These are phyloP conservation scores for Diaporthe humulicola DNA, from an alignment of 2,329 filamentous ascomycete genomes.

Conservation along the genomic window DNA sequence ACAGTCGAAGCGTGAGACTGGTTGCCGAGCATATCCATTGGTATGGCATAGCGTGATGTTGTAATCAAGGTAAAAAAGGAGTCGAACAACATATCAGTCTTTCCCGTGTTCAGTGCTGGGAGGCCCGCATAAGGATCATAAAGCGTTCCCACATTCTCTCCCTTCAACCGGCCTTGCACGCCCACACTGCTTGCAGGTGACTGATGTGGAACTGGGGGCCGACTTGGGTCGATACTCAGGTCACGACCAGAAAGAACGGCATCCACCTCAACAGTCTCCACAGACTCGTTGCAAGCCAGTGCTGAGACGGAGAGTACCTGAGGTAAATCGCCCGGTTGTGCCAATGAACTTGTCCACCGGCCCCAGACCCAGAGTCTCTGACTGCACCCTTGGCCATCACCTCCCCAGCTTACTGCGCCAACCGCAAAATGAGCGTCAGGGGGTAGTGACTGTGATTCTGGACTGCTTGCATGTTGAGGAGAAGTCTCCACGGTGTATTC, in stretches of 20 bases:
- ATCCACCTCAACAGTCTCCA: neutral
- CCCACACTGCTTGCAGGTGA: neutral
- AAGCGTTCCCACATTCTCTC: too few species aligned
- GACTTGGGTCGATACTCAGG: neutral
- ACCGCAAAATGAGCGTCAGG: neutral
- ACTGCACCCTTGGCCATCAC: neutral
- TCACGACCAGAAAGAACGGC: neutral
- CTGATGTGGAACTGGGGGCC: neutral
- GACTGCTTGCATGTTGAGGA: too few species aligned
- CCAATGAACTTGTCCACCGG: neutral
- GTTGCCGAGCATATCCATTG: neutral
- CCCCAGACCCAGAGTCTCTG: constrained; percentile 8
- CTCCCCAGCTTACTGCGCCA: neutral
- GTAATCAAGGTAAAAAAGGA: neutral
- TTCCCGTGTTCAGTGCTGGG: neutral
- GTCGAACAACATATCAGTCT: neutral
- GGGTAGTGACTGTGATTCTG: too few species aligned
- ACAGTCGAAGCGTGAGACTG: neutral
- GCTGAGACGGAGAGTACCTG: neutral
- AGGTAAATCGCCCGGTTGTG: neutral
- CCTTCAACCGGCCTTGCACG: neutral
- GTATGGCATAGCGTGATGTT: neutral
- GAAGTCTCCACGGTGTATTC: too few species aligned
- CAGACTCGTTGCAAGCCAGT: neutral
- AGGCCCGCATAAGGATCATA: neutral